Conservation (phyloP, 192 early-diverging fungal genomes). For the Backusella tuberculispora region DNA sequence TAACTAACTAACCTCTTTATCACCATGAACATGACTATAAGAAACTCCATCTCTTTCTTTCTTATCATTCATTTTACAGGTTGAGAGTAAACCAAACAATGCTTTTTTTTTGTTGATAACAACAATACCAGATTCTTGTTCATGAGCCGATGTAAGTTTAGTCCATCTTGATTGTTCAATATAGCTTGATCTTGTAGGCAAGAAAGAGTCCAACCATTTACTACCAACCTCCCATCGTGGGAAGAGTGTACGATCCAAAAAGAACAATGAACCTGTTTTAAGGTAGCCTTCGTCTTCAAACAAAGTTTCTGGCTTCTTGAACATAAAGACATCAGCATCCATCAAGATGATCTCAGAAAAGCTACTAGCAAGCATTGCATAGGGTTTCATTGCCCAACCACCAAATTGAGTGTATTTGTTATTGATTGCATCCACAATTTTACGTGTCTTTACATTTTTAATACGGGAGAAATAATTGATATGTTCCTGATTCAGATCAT, state of each 20-base stretch:
- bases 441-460: conserved; percentile 16
- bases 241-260: conserved; percentile 65
- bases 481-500: conserved; percentile 42
- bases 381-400: conserved; percentile 76
- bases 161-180: conserved; percentile 47
- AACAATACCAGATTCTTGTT: conserved; percentile 67
- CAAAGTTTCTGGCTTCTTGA: conserved; percentile 58
- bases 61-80: conserved; percentile 59
- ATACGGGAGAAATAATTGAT: conserved; percentile 31
- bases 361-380: conserved; percentile 60
- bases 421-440: conserved; percentile 44
- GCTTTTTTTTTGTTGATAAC: conserved; percentile 55
- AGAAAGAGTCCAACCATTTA: conserved; percentile 56
- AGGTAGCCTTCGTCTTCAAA: conserved; percentile 53
- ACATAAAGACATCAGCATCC: conserved; percentile 71
- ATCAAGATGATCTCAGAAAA: conserved; percentile 69
- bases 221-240: conserved; percentile 32
- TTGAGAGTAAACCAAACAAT: conserved; percentile 56
- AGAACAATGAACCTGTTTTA: conserved; percentile 61
- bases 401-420: conserved; percentile 46
- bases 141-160: conserved; percentile 47
- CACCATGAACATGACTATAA: conserved; percentile 57
- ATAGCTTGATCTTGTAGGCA: conserved; percentile 50
- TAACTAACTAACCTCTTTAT: conserved; percentile 58
- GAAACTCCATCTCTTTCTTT: conserved; percentile 51